Evolutionary conservation across 768 basidiomycete species (phyloP), one percentile per base, ranked within the genome.

Genomic region (Nidularia sp.): DNA sequence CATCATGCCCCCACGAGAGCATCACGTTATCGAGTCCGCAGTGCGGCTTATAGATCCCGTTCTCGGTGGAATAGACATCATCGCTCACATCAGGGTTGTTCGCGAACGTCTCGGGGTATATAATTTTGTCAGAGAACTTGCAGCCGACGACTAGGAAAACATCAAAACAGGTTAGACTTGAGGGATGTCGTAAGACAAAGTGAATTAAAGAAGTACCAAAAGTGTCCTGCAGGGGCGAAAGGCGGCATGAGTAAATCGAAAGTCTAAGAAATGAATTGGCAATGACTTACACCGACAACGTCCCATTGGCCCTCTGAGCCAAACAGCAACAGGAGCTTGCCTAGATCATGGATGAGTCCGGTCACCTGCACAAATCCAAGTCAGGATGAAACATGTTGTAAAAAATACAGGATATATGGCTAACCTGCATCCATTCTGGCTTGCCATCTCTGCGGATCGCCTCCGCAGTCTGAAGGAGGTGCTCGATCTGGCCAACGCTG

Each of bases 231-330:
- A 34, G 47, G 34, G 35, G 55, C 43, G 49, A 54, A 53, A 39
- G 39, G 62, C 18, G 18, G 18, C 18, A 29, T 58, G 56, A 33
- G 31, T 32, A 58, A 36, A 25, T 33, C 46, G 15, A 25, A 46
- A 48, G 18, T 18, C 18, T 18, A 18, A 18, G 18, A 18, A 42
- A 51, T 44, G 48, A 9, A 45, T 41, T 6, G 34, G 34, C 59
- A 9, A 49, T 44, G 42, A 76, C 75, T 60, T 68, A 88, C 88
- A 47, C 93, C 93, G 29, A 96, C 93, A 47, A 95, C 93, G 56
- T 93, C 93, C 93, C 93, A 96, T 70, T 95, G 93, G 5, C 93
- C 93, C 64, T 90, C 76, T 2, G 90, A 88, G 31, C 85, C 88
- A 63, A 92, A 93, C 56, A 95, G 77, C 65, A 85, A 81, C 10